Base-by-base conservation (phyloP, 345 rosid genomes). In the Salix suchowensis region DNA sequence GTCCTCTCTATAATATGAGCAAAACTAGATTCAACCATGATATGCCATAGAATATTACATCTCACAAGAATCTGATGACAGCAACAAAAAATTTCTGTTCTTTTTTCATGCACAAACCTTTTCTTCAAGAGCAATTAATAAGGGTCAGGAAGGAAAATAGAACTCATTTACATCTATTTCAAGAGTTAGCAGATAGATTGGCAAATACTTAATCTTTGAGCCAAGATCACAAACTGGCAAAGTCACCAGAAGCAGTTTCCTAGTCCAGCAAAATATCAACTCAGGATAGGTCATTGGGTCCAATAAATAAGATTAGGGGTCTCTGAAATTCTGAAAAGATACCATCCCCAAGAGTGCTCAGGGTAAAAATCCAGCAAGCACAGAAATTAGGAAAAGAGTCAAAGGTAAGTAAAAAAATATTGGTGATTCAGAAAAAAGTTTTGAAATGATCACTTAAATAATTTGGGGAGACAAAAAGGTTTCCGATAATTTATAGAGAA, bases 1-100 rank as follows among this genome's bases (percentile, higher is more conserved):
- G 48, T 79, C 52, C 23, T 68, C 81, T 52, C 65, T 48, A 40
- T 24, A 68, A 67, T 24, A 50, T n/a, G 39, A 75, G 40, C 10
- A 67, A 66, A 67, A 52, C 46, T 52, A 52, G 23, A 75, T 37
- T 75, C 36, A 36, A 52, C 13, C 39, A 21, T 14, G 58, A 15
- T 23, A 18, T 13, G 1, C 21, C 66, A 71, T 60, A 72, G 67
- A 66, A 66, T 66, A 14, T 42, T 65, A 46, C 39, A 34, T 13
- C 64, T 7, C 28, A 74, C 21, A 65, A 19, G 62, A 74, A 74
- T 26, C 26, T 60, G 28, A 24, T 19, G 18, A 60, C 12, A 12
- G 26, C 65, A 60, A 60, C 28, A 21, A 60, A 24, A 60, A 60
- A 19, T 0, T 21, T 19, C 16, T 40, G 16, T 46, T 46, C 50